A percentile compares a stretch with the other conserved stretches of the same genome.
phyloP scores from a whole-genome alignment of 306 rosid species.

The Lupinus albus region DNA sequence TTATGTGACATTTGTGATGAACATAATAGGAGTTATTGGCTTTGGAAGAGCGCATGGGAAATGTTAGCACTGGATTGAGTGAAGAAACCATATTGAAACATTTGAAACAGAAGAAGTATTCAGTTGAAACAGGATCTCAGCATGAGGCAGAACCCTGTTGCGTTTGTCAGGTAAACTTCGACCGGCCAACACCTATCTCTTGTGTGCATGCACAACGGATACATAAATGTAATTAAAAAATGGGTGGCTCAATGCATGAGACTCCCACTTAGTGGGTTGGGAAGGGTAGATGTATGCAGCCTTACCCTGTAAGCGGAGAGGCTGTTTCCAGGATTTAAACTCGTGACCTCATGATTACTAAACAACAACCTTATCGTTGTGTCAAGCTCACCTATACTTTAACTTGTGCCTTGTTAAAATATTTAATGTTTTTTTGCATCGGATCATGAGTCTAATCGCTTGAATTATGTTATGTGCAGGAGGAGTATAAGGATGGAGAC shows the following conservation, averaged over 20 bases:
- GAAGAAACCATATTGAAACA: constrained; percentile 66
- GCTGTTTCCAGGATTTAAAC: no score
- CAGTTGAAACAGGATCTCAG: constrained; percentile 47
- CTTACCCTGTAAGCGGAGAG: no score
- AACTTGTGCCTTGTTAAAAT: no score
- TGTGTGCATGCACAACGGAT: no score
- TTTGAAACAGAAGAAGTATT: constrained; percentile 62
- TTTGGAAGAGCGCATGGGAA: constrained; percentile 95
- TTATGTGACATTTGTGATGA: background rate
- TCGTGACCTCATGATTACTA: no score
- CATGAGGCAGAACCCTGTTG: constrained; percentile 83
- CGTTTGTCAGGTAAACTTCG: constrained; percentile 81
- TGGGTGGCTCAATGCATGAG: no score
- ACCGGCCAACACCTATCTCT: background rate
- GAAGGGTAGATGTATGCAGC: no score
- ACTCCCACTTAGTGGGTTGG: no score
- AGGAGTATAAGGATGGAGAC: constrained; percentile 69
- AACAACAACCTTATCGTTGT: no score
- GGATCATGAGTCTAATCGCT: background rate
- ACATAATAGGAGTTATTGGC: constrained; percentile 80
- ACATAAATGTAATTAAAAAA: no score
- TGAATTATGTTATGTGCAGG: constrained; percentile 56
- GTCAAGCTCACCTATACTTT: no score
- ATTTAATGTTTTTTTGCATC: background rate
- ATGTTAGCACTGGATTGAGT: constrained; percentile 82